Conservation (phyloP, 495 filamentous ascomycete species). For the Hypoxylon crocopeplum region DNA sequence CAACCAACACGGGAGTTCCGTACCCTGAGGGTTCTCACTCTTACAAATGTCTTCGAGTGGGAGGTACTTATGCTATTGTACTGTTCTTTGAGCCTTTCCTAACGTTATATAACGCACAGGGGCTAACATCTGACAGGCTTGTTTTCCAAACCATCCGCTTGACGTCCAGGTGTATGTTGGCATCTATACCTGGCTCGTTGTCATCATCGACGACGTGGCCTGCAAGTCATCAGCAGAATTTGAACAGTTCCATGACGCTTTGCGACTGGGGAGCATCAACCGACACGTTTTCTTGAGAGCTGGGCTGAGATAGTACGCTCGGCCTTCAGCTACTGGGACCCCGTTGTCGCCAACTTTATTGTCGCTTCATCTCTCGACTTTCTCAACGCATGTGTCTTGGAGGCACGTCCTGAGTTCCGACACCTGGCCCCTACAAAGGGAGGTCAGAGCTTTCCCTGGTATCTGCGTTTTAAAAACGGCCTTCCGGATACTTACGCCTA, state of each 20-base stretch:
- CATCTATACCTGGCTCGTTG: conserved; percentile 26
- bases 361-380: conserved; percentile 24
- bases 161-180: conserved; percentile 26
- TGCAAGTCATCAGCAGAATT: background rate
- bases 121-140: conserved; percentile 8
- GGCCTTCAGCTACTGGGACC: conserved; percentile 16
- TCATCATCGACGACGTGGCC: conserved; percentile 23
- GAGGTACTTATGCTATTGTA: conserved; percentile 18
- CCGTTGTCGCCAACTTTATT: conserved; percentile 24
- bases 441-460: conserved; percentile 21
- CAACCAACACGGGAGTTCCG: conserved; percentile 20
- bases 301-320: conserved; percentile 17
- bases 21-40: conserved; percentile 19
- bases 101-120: background rate
- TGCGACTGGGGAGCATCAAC: conserved; percentile 8
- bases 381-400: conserved; percentile 23
- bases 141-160: conserved; percentile 20
- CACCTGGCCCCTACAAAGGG: conserved; percentile 16
- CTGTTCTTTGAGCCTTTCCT: background rate
- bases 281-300: conserved; percentile 12
- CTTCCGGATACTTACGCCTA: conserved; percentile 20
- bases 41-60: conserved; percentile 14
- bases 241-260: conserved; percentile 20
- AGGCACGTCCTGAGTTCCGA: conserved; percentile 11
- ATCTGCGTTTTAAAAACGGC: conserved; percentile 18